These are phyloP conservation scores for Penicillium robsamsonii DNA, from an alignment of 495 filamentous ascomycete genomes.

Conservation along the genomic window DNA sequence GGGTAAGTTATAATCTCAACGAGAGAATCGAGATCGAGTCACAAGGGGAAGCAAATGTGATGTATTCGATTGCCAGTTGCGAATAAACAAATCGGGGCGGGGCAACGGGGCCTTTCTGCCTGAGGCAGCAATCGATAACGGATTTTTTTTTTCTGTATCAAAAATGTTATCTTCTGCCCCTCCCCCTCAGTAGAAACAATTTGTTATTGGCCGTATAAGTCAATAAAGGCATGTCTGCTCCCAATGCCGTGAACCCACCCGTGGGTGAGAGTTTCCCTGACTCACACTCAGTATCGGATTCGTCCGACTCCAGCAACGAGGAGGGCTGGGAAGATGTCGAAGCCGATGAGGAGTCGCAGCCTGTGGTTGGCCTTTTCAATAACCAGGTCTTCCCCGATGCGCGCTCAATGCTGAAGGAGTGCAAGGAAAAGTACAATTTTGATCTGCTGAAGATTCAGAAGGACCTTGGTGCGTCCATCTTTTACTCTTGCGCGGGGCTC, in stretches of 20 bases:
- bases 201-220: constrained; percentile 9
- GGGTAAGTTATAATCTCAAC: constrained; percentile 2
- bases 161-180: constrained; percentile 26
- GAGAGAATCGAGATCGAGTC: constrained; percentile 1
- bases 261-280: constrained; percentile 30
- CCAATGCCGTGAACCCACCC: constrained; percentile 19
- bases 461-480: constrained; percentile 56
- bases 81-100: constrained; percentile 43
- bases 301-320: constrained; percentile 55
- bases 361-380: constrained; percentile 69
- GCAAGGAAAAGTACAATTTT: constrained; percentile 67
- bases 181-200: constrained; percentile 9
- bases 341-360: constrained; percentile 61
- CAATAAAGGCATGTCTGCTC: constrained; percentile 30
- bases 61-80: constrained; percentile 11
- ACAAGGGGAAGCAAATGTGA: constrained; percentile 9
- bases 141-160: constrained; percentile 28
- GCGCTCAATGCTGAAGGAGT: constrained; percentile 66
- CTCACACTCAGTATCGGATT: constrained; percentile 39
- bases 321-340: constrained; percentile 83
- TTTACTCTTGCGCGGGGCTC: background rate
- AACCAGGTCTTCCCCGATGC: constrained; percentile 64
- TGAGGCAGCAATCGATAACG: constrained; percentile 30
- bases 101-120: constrained; percentile 31
- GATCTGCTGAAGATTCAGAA: constrained; percentile 68